Base-by-base conservation (phyloP, 306 rosid genomes). In the Lathyrus aphaca region DNA sequence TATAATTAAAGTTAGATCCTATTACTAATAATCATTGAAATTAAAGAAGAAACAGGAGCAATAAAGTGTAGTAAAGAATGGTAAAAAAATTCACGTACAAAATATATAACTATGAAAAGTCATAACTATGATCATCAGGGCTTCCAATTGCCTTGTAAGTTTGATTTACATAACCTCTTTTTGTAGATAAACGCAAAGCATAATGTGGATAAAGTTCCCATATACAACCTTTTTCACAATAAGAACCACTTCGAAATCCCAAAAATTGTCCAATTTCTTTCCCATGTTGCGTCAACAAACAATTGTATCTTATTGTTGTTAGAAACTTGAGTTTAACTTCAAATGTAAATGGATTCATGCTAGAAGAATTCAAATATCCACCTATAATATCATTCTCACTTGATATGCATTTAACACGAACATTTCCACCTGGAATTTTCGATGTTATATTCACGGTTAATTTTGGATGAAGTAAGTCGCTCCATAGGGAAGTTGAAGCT, bases 211-310 rank as follows among this genome's bases (percentile, higher is more conserved):
- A 51, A 51, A 73, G 9, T 18, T 79, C 72, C 82, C 82, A 79
- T 0, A 3, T 40, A 25, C 82, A 79, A 15, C 82, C 82, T 8
- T 61, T 79, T 5, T 60, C 79, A 3, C 82, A 79, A 35, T 79
- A 79, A 1, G 79, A 32, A 9, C 82, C 82, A 51, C 82, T 79
- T 9, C 67, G 35, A 73, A 79, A 79, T 6, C 82, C 82, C 39
- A 73, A 53, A 73, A 79, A 79, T 3, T 79, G 82, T 1, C 82
- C 82, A 67, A 79, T 79, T 61, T 79, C 82, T 21, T 4, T 67
- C 7, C 62, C 44, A 0, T 2, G 5, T 15, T 79, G 75, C 10
- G 55, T 73, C 18, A 79, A 1, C 25, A 79, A 50, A 4, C 82
- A 79, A 61, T 79, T 79, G 48, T 79, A 79, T 37, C 82, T 60